phyloP scores from a whole-genome alignment of 352 stramenopile genomes.

The Pythium rishiriense region DNA sequence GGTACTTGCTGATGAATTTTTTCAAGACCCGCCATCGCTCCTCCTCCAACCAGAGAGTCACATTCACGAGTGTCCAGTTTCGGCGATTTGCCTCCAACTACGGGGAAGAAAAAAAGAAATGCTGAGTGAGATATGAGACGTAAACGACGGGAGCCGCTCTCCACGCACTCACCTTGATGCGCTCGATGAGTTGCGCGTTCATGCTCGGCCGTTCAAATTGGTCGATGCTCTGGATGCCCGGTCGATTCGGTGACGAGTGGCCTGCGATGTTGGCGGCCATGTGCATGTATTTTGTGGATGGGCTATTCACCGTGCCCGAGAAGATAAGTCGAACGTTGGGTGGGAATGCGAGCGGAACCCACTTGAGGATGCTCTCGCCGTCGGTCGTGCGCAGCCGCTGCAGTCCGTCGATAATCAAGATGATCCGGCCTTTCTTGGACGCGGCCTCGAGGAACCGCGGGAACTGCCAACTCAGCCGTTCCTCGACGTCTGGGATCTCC shows the following conservation, averaged over 20 bases:
- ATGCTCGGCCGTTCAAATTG: constrained; percentile 60
- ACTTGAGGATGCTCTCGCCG: constrained; percentile 90
- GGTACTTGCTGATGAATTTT: constrained; percentile 60
- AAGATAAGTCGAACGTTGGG: constrained; percentile 89
- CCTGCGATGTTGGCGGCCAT: constrained; percentile 12
- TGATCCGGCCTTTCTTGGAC: constrained; percentile 86
- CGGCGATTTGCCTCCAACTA: constrained; percentile 73
- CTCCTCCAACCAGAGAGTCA: constrained; percentile 58
- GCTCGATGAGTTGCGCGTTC: constrained; percentile 77
- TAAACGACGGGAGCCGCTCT: not conserved
- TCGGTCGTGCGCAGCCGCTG: constrained; percentile 83
- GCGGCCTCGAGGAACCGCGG: constrained; percentile 89
- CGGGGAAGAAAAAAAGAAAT: not conserved
- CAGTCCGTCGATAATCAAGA: constrained; percentile 91
- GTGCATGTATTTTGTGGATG: constrained; percentile 43
- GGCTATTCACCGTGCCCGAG: constrained; percentile 57
- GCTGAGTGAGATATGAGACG: not conserved
- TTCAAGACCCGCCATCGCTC: constrained; percentile 57
- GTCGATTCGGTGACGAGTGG: constrained; percentile 16
- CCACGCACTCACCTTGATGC: constrained; percentile 53
- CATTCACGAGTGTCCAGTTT: constrained; percentile 70
- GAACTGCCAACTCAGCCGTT: constrained; percentile 90
- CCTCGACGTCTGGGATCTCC: constrained; percentile 79
- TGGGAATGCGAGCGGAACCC: constrained; percentile 86
- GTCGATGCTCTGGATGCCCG: constrained; percentile 36